These are phyloP conservation scores for Pochonia chlamydosporia DNA, from an alignment of 2,329 filamentous ascomycete species.

Conservation along the genomic window DNA sequence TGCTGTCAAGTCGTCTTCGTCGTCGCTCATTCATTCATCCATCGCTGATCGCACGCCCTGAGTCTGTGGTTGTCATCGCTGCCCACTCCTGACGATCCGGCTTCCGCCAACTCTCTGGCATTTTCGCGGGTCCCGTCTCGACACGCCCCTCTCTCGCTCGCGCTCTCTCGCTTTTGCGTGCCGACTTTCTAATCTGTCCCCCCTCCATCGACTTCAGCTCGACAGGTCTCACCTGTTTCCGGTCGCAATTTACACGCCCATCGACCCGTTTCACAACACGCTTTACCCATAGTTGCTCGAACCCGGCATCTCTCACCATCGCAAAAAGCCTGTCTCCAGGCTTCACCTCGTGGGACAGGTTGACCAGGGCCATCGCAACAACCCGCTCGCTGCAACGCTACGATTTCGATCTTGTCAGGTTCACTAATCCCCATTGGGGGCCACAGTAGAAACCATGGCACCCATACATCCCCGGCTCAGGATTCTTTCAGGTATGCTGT, in stretches of 20 bases:
- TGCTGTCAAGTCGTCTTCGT: constrained; percentile 6
- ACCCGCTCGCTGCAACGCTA: constrained; percentile 20
- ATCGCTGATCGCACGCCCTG: constrained; percentile 7
- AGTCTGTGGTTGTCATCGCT: constrained; percentile 12
- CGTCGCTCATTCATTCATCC: constrained; percentile 4
- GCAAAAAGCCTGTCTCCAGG: constrained; percentile 6
- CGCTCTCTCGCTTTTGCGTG: neutral
- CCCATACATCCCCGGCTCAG: constrained; percentile 54
- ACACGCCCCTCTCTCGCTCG: constrained; percentile 5
- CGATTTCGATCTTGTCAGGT: constrained; percentile 24
- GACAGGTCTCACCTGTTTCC: constrained; percentile 1
- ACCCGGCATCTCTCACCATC: constrained; percentile 10
- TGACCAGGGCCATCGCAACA: constrained; percentile 27
- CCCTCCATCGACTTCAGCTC: constrained; percentile 4
- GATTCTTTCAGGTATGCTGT: constrained; percentile 54
- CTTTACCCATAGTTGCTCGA: constrained; percentile 5
- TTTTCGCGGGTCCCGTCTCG: constrained; percentile 1
- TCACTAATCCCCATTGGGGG: constrained; percentile 28
- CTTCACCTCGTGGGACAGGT: constrained; percentile 20
- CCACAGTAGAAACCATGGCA: constrained; percentile 43
- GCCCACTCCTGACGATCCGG: constrained; percentile 13
- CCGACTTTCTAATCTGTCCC: neutral
- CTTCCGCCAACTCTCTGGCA: constrained; percentile 3
- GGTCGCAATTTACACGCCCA: constrained; percentile 4
- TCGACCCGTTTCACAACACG: constrained; percentile 1